Percentiles rank a stretch among this genome's conserved stretches.
phyloP scores from a whole-genome alignment of 352 stramenopile species.

The Globisporangium heterothallicum region DNA sequence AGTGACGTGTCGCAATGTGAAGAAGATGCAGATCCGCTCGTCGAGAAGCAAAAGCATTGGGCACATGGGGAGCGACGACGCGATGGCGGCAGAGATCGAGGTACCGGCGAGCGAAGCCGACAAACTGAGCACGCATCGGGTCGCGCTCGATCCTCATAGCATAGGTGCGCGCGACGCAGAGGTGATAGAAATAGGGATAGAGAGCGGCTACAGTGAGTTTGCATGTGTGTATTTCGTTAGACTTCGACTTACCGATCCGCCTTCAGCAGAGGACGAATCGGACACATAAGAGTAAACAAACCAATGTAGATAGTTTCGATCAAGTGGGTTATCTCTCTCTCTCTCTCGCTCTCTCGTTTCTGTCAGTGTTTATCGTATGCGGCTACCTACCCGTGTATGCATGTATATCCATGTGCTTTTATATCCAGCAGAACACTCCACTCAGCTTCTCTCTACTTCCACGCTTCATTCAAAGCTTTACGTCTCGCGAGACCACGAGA shows the following conservation, averaged over 20 bases:
- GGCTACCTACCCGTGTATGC: not conserved
- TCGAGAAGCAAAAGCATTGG: constrained; percentile 24
- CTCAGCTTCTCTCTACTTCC: constrained; percentile 49
- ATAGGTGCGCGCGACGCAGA: constrained; percentile 19
- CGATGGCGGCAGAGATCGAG: constrained; percentile 28
- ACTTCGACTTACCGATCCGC: constrained; percentile 16
- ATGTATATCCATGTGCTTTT: constrained; percentile 1
- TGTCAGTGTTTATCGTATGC: constrained; percentile 1
- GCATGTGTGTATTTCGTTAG: constrained; percentile 56
- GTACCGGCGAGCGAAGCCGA: constrained; percentile 30
- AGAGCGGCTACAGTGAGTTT: constrained; percentile 65
- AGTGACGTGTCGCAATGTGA: constrained; percentile 61
- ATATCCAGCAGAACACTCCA: not conserved
- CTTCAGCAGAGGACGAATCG: constrained; percentile 15
- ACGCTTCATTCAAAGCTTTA: constrained; percentile 76
- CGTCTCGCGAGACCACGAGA: constrained; percentile 58
- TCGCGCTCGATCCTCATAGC: constrained; percentile 28
- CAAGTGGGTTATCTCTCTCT: not conserved
- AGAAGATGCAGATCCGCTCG: constrained; percentile 47
- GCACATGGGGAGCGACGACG: constrained; percentile 19
- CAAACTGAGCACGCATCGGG: constrained; percentile 51
- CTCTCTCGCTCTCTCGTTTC: not conserved
- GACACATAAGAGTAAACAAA: constrained; percentile 7
- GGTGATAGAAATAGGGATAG: constrained; percentile 61
- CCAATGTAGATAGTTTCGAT: not conserved